Base-by-base conservation (phyloP, 139 green algal genomes). In the Micromonas pusilla region DNA sequence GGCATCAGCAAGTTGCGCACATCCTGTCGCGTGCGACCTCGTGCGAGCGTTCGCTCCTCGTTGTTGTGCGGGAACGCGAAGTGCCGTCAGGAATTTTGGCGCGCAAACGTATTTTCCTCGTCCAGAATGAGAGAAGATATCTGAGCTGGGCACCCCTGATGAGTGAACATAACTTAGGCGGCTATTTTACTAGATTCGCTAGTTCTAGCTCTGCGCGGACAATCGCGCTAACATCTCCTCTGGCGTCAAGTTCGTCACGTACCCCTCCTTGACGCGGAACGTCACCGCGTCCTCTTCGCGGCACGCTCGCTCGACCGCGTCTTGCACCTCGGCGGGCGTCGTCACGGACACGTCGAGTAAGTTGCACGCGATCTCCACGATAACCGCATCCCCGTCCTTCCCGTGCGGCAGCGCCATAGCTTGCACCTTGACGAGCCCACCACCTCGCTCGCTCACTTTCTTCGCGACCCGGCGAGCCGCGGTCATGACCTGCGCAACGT, bases 331-430 rank as follows among this genome's bases (percentile, higher is more conserved):
- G 45, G 9, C 45, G 9, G 45, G 45, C 9, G 9, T 16, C 9
- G 9, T 23, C 45, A 16, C 16, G 9, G 45, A 57, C 9, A 16
- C 9, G 37, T 75, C 68, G 5, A 75, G 26, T 4, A 75, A 62
- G 2, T 75, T 75, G 30, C 68, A 75, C 68, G 68, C 68, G 13
- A 75, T 26, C 38, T 75, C 68, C 5, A 75, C 26, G 0, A 6
- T 28, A 75, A 38, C 4, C 0, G 21, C 36, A 2, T 63, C n/a
- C 23, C 20, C 31, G 23, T 32, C 31, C 20, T 21, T 70, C 5
- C 13, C 31, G 28, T 34, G 63, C 37, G 38, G 23, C 31, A 75
- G 68, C 25, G 68, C 68, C 68, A 75, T 75, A n/a, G 37, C 30
- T 63, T 75, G 68, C 21, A 75, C 68, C 34, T 16, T 36, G 5